phyloP scores from a whole-genome alignment of 2,329 filamentous ascomycete genomes.

The Fusarium zealandicum region DNA sequence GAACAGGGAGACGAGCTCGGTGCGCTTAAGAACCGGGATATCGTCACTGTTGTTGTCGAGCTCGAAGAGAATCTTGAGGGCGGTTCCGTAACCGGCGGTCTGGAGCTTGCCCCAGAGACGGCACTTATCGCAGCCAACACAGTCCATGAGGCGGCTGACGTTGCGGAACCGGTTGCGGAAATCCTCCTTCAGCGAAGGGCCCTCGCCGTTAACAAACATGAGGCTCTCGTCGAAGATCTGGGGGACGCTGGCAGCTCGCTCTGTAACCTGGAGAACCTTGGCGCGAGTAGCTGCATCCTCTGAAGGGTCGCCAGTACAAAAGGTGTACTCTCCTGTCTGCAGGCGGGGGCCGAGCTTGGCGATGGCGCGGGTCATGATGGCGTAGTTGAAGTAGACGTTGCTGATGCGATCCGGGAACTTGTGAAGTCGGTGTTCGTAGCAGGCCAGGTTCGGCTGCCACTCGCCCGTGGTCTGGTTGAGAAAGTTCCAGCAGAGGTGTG shows the following conservation, averaged over 20 bases:
- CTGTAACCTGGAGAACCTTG: constrained; percentile 80
- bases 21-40: constrained; percentile 78
- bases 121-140: constrained; percentile 98
- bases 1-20: constrained; percentile 91
- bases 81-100: constrained; percentile 91
- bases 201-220: constrained; percentile 87
- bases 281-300: constrained; percentile 82
- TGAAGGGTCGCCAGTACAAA: constrained; percentile 83
- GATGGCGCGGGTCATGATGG: constrained; percentile 88
- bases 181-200: constrained; percentile 87
- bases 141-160: constrained; percentile 96
- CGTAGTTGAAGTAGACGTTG: constrained; percentile 99
- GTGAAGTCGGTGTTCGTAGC: constrained; percentile 88
- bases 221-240: constrained; percentile 92
- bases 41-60: constrained; percentile 74
- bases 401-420: constrained; percentile 87
- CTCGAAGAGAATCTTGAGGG: constrained; percentile 95
- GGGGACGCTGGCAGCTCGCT: constrained; percentile 71
- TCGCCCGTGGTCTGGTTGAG: constrained; percentile 92
- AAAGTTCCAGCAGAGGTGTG: constrained; percentile 95
- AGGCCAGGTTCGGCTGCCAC: constrained; percentile 90
- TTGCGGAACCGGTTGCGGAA: constrained; percentile 98
- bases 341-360: constrained; percentile 88
- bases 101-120: constrained; percentile 97
- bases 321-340: constrained; percentile 74